Conservation (phyloP, 257 asterid species). For the Nicotiana obtusifolia region DNA sequence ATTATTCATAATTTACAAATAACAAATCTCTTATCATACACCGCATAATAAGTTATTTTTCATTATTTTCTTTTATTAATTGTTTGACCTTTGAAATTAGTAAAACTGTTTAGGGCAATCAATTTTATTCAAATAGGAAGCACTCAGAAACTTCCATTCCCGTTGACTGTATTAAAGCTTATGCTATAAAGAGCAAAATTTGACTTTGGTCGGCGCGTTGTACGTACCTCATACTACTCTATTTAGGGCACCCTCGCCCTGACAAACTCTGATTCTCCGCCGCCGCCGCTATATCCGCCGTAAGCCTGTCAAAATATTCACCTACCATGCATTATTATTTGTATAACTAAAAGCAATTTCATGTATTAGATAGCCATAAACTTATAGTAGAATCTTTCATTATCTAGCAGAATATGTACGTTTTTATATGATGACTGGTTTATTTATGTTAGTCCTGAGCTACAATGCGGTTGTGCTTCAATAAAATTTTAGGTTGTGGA, state of each 20-base stretch:
- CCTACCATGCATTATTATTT: background rate
- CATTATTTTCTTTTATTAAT: no score
- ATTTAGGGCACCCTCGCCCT: slow-evolving; percentile 23
- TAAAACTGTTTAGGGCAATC: background rate
- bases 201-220: slow-evolving; percentile 13
- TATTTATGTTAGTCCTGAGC: background rate
- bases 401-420: background rate
- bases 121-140: background rate
- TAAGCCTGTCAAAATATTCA: background rate
- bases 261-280: background rate
- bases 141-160: background rate
- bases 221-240: slow-evolving; percentile 1
- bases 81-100: background rate
- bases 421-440: background rate
- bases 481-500: background rate
- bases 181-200: background rate
- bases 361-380: background rate
- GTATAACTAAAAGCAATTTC: background rate
- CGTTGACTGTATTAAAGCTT: background rate
- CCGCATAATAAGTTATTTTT: no score
- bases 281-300: slow-evolving; percentile 4
- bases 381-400: background rate
- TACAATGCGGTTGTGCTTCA: background rate
- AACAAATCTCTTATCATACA: no score
- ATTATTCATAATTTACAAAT: no score